A percentile compares a stretch with the other conserved stretches of the same genome.
Evolutionary conservation across 176 grass and related monocot genomes (phyloP).

Genomic region (Lolium perenne): DNA sequence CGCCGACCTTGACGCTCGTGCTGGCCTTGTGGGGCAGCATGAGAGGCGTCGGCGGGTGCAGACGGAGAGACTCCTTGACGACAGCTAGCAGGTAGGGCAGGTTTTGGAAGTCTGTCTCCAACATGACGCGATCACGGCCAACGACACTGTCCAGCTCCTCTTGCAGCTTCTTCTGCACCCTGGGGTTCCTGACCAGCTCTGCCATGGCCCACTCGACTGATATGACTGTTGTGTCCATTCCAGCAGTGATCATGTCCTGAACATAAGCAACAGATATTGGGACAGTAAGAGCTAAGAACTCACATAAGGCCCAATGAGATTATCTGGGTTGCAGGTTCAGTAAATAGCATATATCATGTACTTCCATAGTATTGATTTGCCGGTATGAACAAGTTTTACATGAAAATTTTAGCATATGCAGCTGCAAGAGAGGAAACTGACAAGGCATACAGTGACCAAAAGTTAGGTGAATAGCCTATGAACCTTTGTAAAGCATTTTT

Average conservation of each 20-base stretch:
- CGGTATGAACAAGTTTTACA: background rate
- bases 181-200: conserved; percentile 67
- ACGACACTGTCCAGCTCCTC: conserved; percentile 66
- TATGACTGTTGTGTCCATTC: conserved; percentile 77
- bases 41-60: conserved; percentile 68
- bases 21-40: conserved; percentile 85
- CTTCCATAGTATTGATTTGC: background rate
- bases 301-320: background rate
- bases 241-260: conserved; percentile 74
- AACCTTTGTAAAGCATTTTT: conserved; percentile 21
- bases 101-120: conserved; percentile 60
- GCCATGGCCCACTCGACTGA: conserved; percentile 77
- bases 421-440: background rate
- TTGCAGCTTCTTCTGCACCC: conserved; percentile 67
- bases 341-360: background rate
- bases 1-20: conserved; percentile 50
- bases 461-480: conserved; percentile 1
- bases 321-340: conserved; percentile 8
- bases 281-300: conserved; percentile 36
- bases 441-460: conserved; percentile 5
- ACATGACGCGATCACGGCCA: conserved; percentile 51
- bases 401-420: background rate
- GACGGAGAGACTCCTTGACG: conserved; percentile 71
- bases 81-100: conserved; percentile 68
- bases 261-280: background rate